Evolutionary conservation across 1,139 yeast species (phyloP).

Genomic region (Nakaseomyces nivariensis): DNA sequence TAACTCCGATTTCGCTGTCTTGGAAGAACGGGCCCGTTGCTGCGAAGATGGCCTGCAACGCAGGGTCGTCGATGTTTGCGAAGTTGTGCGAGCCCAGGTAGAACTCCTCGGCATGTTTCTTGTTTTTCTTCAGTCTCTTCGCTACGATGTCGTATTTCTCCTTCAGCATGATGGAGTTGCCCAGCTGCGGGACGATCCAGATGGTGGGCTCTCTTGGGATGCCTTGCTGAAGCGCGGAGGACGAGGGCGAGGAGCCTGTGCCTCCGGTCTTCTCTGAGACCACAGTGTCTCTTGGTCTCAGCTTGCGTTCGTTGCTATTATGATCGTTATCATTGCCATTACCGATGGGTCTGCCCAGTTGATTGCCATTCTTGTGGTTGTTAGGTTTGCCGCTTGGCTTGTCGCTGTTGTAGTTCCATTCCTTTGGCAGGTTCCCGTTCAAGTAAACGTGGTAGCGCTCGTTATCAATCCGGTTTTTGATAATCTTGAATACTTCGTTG

Average conservation of each 20-base stretch:
- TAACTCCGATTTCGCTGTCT: slow-evolving; percentile 43
- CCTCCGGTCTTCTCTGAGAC: background rate
- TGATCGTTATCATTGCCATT: background rate
- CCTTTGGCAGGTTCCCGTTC: slow-evolving; percentile 51
- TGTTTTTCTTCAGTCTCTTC: slow-evolving; percentile 42
- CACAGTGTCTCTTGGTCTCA: background rate
- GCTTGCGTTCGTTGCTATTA: background rate
- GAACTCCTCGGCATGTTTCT: slow-evolving; percentile 1
- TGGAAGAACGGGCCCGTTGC: slow-evolving; percentile 74
- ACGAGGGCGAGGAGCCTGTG: background rate
- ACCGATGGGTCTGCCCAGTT: background rate
- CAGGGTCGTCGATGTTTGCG: slow-evolving; percentile 51
- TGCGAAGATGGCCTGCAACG: slow-evolving; percentile 76
- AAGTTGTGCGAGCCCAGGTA: slow-evolving; percentile 75
- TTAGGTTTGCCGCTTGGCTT: slow-evolving; percentile 34
- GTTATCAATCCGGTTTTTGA: slow-evolving; percentile 6
- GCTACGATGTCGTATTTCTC: slow-evolving; percentile 1
- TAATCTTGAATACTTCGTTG: slow-evolving; percentile 10
- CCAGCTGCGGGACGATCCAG: slow-evolving; percentile 77
- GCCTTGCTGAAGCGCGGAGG: too few relatives aligned
- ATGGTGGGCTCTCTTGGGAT: slow-evolving; percentile 59
- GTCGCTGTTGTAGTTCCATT: slow-evolving; percentile 65
- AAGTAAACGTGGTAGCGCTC: slow-evolving; percentile 41
- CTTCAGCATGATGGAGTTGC: slow-evolving; percentile 65
- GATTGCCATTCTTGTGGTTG: slow-evolving; percentile 33